Percentiles rank a stretch among this genome's conserved stretches.
These are phyloP conservation scores for Colletotrichum orchidophilum DNA, from an alignment of 2,329 filamentous ascomycete genomes.

Conservation along the genomic window DNA sequence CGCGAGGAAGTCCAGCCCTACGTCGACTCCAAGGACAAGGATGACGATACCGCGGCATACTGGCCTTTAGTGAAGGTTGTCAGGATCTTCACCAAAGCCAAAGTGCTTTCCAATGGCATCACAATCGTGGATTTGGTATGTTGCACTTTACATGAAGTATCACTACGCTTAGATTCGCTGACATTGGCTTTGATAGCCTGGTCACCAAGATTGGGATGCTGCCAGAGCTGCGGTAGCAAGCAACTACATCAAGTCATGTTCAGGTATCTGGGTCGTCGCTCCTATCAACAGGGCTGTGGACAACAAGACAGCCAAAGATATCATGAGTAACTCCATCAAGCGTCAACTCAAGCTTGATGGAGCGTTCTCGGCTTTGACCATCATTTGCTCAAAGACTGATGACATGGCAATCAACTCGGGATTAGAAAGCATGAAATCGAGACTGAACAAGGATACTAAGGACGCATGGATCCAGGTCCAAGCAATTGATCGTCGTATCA, in stretches of 20 bases:
- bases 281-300: constrained; percentile 69
- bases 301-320: constrained; percentile 64
- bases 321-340: constrained; percentile 67
- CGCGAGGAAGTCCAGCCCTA: background rate
- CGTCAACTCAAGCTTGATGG: constrained; percentile 69
- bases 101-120: background rate
- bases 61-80: constrained; percentile 53
- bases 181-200: constrained; percentile 48
- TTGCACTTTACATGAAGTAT: accelerated
- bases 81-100: constrained; percentile 3
- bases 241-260: constrained; percentile 68
- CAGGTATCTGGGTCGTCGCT: constrained; percentile 68
- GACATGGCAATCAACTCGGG: constrained; percentile 56
- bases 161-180: background rate
- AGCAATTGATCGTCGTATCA: background rate
- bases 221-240: constrained; percentile 66
- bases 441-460: background rate
- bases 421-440: background rate
- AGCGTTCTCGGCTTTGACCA: constrained; percentile 61
- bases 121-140: constrained; percentile 4
- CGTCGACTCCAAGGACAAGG: constrained; percentile 1
- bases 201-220: constrained; percentile 67
- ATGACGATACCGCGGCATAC: constrained; percentile 35
- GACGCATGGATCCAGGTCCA: background rate
- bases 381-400: constrained; percentile 72